phyloP scores from a whole-genome alignment of 2,329 filamentous ascomycete species.

The Aplosporella prunicola region DNA sequence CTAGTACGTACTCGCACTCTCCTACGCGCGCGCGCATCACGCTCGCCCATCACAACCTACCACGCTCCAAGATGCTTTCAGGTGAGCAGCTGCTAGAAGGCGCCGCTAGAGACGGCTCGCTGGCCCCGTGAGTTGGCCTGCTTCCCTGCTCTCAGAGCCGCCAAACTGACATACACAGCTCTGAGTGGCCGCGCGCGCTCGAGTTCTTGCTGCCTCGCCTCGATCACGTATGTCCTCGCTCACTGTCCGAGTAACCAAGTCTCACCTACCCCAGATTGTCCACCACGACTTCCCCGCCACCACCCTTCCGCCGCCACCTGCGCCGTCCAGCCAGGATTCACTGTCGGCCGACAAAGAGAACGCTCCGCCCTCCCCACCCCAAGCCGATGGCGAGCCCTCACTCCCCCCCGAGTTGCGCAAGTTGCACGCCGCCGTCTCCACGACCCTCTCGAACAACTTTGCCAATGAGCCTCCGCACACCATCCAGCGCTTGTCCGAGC shows the following conservation, averaged over 20 bases:
- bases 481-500: conserved; percentile 81
- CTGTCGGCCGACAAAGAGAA: conserved; percentile 63
- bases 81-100: conserved; percentile 44
- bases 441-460: conserved; percentile 59
- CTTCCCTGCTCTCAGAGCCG: background rate
- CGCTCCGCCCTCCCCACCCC: conserved; percentile 43
- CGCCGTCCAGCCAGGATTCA: conserved; percentile 34
- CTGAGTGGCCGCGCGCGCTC: conserved; percentile 59
- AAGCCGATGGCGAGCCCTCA: conserved; percentile 9
- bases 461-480: conserved; percentile 74
- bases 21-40: conserved; percentile 9
- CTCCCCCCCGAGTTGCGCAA: conserved; percentile 24
- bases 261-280: conserved; percentile 55
- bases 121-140: conserved; percentile 44
- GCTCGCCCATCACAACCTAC: conserved; percentile 1
- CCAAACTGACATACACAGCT: conserved; percentile 40
- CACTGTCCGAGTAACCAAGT: background rate
- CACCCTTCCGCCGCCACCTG: conserved; percentile 39
- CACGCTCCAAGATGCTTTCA: conserved; percentile 8
- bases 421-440: conserved; percentile 26
- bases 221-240: conserved; percentile 45
- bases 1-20: too few species aligned
- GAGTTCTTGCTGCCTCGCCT: conserved; percentile 57
- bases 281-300: conserved; percentile 64
- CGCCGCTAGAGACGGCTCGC: conserved; percentile 48